A percentile compares a stretch with the other conserved stretches of the same genome.
Evolutionary conservation across 164 flowering plant species (phyloP).

Genomic region (Warburgia ugandensis): DNA sequence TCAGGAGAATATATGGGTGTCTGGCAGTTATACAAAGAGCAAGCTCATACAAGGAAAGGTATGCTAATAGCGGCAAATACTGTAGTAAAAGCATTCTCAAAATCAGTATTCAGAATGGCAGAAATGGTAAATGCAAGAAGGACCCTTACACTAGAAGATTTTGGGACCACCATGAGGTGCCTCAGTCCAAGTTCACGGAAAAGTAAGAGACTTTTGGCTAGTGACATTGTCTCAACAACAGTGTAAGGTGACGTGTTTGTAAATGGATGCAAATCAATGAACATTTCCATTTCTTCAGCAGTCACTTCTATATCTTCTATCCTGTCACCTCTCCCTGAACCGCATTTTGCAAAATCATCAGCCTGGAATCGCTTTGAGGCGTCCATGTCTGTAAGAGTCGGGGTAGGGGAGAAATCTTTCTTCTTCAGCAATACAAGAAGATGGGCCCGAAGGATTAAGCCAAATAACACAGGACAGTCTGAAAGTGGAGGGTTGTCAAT

Average conservation of each 20-base stretch:
- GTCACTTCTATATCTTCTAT: constrained; percentile 59
- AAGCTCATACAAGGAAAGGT: too few relatives aligned
- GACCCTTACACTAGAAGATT: constrained; percentile 54
- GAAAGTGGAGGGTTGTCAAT: constrained; percentile 61
- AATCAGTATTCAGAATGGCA: too few relatives aligned
- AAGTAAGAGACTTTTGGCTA: constrained; percentile 76
- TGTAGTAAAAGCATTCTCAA: too few relatives aligned
- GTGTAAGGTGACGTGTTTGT: constrained; percentile 84
- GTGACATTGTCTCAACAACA: constrained; percentile 88
- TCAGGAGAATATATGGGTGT: too few relatives aligned
- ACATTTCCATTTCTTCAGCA: constrained; percentile 90
- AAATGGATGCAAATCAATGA: constrained; percentile 77
- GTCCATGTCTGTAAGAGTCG: constrained; percentile 22
- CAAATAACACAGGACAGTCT: constrained; percentile 45
- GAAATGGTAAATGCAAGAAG: too few relatives aligned
- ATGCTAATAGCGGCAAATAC: too few relatives aligned
- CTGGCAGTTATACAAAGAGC: too few relatives aligned
- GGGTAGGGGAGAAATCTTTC: constrained; percentile 41
- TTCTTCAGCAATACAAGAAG: constrained; percentile 60
- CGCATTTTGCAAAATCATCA: constrained; percentile 72
- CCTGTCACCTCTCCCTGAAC: constrained; percentile 41
- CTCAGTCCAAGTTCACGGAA: constrained; percentile 85
- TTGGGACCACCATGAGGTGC: constrained; percentile 81
- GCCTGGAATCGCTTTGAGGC: constrained; percentile 36
- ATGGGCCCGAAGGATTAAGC: constrained; percentile 69